Evolutionary conservation across 176 grass and related monocot genomes (phyloP).

Genomic region (Oryza brachyantha): DNA sequence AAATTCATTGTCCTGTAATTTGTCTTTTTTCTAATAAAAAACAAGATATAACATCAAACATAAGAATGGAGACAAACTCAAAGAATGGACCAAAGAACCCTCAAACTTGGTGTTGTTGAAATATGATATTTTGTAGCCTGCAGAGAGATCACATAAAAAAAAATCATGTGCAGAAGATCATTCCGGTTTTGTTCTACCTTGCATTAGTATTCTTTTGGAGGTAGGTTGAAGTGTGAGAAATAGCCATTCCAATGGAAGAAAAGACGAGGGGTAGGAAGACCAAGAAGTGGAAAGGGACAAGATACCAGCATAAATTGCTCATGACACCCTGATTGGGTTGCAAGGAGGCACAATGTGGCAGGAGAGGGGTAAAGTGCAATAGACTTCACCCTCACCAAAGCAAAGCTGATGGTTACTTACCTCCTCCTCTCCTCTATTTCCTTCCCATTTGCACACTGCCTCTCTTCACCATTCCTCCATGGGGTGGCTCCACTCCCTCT

Average conservation of each 20-base stretch:
- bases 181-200: constrained; percentile 13
- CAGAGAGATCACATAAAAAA: neutral
- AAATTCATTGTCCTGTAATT: neutral
- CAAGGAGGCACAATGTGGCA: constrained; percentile 37
- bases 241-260: constrained; percentile 25
- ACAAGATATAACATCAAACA: constrained; percentile 17
- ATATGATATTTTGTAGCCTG: neutral
- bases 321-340: constrained; percentile 40
- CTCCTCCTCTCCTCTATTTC: constrained; percentile 29
- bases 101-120: neutral
- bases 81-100: neutral
- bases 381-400: constrained; percentile 55
- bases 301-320: constrained; percentile 50
- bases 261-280: constrained; percentile 35
- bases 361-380: constrained; percentile 35
- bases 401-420: constrained; percentile 52
- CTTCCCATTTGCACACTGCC: constrained; percentile 19
- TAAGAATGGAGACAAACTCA: neutral
- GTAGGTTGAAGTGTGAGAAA: constrained; percentile 41
- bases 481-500: constrained; percentile 82
- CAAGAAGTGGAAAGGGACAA: constrained; percentile 56
- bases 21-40: neutral
- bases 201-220: constrained; percentile 12
- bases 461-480: constrained; percentile 18
- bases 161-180: neutral